phyloP scores from a whole-genome alignment of 441 rosid species.

The Cnidoscolus chayamansa region DNA sequence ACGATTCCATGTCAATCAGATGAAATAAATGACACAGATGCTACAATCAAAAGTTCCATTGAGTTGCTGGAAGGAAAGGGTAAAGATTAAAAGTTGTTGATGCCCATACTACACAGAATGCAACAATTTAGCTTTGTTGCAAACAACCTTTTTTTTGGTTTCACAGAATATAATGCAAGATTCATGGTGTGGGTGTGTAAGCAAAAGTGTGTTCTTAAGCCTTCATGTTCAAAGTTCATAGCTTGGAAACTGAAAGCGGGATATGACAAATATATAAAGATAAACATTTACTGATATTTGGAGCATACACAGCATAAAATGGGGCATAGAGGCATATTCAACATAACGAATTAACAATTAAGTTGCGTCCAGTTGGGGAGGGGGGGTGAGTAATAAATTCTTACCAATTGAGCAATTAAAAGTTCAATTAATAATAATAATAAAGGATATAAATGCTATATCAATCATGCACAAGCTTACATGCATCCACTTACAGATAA shows the following conservation, averaged over 20 bases:
- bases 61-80: neutral
- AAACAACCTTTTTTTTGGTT: neutral
- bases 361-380: neutral
- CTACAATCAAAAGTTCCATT: neutral
- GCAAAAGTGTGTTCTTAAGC: neutral
- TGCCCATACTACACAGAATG: neutral
- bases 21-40: neutral
- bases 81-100: neutral
- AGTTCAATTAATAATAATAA: neutral
- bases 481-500: neutral
- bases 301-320: too few relatives aligned
- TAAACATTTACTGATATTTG: too few relatives aligned
- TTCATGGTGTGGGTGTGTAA: neutral
- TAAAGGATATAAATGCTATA: too few relatives aligned
- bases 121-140: neutral
- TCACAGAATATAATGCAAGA: neutral
- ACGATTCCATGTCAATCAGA: conserved; percentile 13
- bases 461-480: neutral
- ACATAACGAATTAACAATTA: neutral
- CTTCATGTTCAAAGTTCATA: neutral
- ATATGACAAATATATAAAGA: too few relatives aligned
- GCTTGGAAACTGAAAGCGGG: too few relatives aligned
- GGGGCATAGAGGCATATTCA: neutral
- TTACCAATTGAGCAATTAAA: neutral
- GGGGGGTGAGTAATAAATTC: neutral